phyloP scores from a whole-genome alignment of 345 rosid genomes.

The Hypericum androsaemum region DNA sequence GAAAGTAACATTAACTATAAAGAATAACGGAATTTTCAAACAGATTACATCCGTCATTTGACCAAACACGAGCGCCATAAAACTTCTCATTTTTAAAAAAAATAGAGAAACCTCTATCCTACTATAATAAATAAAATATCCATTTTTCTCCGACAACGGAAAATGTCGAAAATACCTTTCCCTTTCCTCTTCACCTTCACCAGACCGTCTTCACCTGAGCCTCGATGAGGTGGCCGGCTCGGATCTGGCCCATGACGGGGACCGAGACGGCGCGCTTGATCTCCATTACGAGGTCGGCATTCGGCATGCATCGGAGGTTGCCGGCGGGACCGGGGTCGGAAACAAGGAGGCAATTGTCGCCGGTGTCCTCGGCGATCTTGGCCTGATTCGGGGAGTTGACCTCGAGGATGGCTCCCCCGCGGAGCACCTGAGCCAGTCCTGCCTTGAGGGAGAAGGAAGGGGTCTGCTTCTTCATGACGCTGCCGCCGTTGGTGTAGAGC shows the following conservation, averaged over 20 bases:
- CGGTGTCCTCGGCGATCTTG: conserved; percentile 20
- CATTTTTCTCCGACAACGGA: too few species aligned
- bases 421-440: conserved; percentile 20
- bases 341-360: conserved; percentile 17
- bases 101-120: too few species aligned
- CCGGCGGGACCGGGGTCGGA: background rate
- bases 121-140: too few species aligned
- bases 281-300: conserved; percentile 18
- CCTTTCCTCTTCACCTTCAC: too few species aligned
- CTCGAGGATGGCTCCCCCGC: conserved; percentile 23
- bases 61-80: too few species aligned
- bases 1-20: too few species aligned
- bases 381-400: conserved; percentile 18
- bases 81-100: too few species aligned
- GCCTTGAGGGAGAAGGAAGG: conserved; percentile 16
- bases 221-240: conserved; percentile 34
- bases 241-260: conserved; percentile 23
- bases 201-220: too few species aligned
- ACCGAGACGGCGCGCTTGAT: conserved; percentile 21
- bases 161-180: too few species aligned
- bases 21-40: too few species aligned
- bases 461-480: conserved; percentile 11
- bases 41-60: too few species aligned
- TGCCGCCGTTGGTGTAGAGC: conserved; percentile 12
- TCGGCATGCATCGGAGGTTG: conserved; percentile 13